Conservation (phyloP, 108 stramenopile species). For the Conticribra guillardii region DNA sequence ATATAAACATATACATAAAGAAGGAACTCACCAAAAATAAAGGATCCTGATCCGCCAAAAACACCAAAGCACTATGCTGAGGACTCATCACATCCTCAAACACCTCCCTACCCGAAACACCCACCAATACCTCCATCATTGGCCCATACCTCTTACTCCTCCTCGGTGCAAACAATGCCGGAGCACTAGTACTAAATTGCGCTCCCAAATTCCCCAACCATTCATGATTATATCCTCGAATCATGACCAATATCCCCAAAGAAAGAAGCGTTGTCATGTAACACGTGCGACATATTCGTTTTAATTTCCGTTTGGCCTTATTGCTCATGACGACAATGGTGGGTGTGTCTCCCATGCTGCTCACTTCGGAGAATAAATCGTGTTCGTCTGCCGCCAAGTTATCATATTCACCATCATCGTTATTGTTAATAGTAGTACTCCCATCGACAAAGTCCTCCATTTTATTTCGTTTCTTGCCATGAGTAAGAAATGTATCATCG, state of each 20-base stretch:
- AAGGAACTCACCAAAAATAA: conserved; percentile 15
- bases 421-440: too few species aligned
- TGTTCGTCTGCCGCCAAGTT: background rate
- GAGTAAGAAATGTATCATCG: too few species aligned
- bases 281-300: background rate
- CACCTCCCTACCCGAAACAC: background rate
- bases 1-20: too few species aligned
- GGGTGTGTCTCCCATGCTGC: background rate
- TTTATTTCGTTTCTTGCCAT: too few species aligned
- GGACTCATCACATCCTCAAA: conserved; percentile 26
- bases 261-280: background rate
- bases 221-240: background rate
- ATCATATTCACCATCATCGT: too few species aligned
- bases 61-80: conserved; percentile 33
- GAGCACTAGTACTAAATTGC: background rate
- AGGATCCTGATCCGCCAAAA: conserved; percentile 29
- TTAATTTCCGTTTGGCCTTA: background rate
- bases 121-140: conserved; percentile 8
- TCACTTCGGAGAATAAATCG: background rate
- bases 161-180: background rate
- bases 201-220: background rate
- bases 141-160: conserved; percentile 8
- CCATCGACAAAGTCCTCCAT: too few species aligned
- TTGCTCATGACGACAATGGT: background rate
- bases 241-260: background rate